phyloP scores from a whole-genome alignment of 2,329 filamentous ascomycete genomes.

The Corinectria fuckeliana region DNA sequence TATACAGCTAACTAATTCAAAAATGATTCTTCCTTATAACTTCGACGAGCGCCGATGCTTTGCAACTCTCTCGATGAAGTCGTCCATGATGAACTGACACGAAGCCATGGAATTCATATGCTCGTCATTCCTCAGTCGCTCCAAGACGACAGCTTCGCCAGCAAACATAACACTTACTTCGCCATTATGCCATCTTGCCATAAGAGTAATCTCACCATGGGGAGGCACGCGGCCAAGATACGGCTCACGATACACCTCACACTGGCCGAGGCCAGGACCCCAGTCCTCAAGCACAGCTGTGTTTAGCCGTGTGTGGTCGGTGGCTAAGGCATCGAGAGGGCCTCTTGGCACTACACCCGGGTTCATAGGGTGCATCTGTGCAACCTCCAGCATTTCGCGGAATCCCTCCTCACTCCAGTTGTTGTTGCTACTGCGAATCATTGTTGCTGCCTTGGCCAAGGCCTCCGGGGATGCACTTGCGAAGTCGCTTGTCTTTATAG shows the following conservation, averaged over 20 bases:
- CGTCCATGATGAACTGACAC: conserved; percentile 9
- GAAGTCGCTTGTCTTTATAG: neutral
- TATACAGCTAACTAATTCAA: no score
- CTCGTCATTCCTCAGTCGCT: neutral
- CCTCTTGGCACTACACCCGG: conserved; percentile 11
- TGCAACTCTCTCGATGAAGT: neutral
- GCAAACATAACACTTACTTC: conserved; percentile 9
- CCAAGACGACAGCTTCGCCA: conserved; percentile 13
- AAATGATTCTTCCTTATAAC: neutral
- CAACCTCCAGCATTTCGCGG: conserved; percentile 5
- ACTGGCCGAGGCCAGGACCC: conserved; percentile 14
- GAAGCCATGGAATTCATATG: conserved; percentile 7
- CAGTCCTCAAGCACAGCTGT: conserved; percentile 10
- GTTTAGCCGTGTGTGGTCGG: conserved; percentile 9
- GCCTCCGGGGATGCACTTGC: neutral
- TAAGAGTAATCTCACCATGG: conserved; percentile 12
- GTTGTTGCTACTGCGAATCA: conserved; percentile 11
- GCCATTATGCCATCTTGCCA: conserved; percentile 6
- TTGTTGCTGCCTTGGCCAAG: neutral
- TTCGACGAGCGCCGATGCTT: neutral
- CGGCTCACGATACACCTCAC: conserved; percentile 12
- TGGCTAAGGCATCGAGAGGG: conserved; percentile 5
- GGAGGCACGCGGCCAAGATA: conserved; percentile 13
- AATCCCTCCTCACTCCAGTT: conserved; percentile 7
- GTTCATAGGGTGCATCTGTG: conserved; percentile 6